Evolutionary conservation across 805 yeast species (phyloP), one percentile per base, ranked within the genome.

Genomic region (Starmerella asiatica): DNA sequence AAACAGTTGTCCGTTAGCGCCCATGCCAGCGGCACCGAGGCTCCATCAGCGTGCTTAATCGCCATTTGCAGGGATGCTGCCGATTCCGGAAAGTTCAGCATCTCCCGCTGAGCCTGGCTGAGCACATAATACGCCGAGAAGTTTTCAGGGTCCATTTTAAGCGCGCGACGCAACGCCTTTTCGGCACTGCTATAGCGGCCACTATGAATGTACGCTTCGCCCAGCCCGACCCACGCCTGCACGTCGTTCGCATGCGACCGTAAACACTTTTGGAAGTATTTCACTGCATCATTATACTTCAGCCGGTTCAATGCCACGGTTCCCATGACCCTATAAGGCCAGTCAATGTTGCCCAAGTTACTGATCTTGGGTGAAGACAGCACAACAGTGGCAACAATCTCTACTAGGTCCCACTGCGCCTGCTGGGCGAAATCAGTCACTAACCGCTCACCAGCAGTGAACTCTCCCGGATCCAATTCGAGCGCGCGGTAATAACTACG

Each of bases 281-380:
- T 88, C 34, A 88, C 79, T 0, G 98, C 93, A 40, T 75, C 75
- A 1, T 73, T 74, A 47, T 75, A 82, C 48, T 79, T 76, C 50
- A 76, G 83, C 21, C 57, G 63, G 53, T 82, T 85, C 43, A 91
- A 61, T 4, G 77, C 67, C 2, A 81, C 71, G 49, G 85, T 74
- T 0, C 96, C 98, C 32, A 91, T 61, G 3, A 83, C 82, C 49
- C 95, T 62, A 55, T 76, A 83, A 1, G 96, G 95, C 98, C 98
- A 91, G 36, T 55, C 47, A 5, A 49, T 40, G 15, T 33, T 42
- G 8, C 18, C 12, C 8, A 4, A 3, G 2, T 31, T 20, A n/a
- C 29, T 34, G 9, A 38, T 18, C 35, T 67, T 64, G 40, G 77
- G 88, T 1, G 83, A 69, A 4, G 70, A 67, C 5, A 85, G 65